Evolutionary conservation across 345 rosid species (phyloP).

Genomic region (Citrus sinensis): DVS_A1.0 CM039163.1:39440501-39441000

Average conservation of each 20-base stretch:
- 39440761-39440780: conserved; percentile 64
- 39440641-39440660: not conserved
- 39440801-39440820: conserved; percentile 83
- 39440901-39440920: not conserved
- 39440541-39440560: not conserved
- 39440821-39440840: conserved; percentile 78
- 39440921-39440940: not conserved
- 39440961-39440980: not conserved
- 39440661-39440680: not conserved
- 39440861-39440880: not conserved
- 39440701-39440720: not conserved
- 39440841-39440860: conserved; percentile 87
- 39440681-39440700: no score
- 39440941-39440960: not conserved
- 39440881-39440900: not conserved
- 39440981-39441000: not conserved
- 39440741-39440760: not conserved
- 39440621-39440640: not conserved
- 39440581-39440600: not conserved
- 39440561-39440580: not conserved
- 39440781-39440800: conserved; percentile 85
- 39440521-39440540: not conserved
- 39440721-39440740: not conserved
- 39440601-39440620: not conserved
- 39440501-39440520: not conserved